Evolutionary conservation across 768 basidiomycete genomes (phyloP).

Genomic region (Leccinum subtestaceum): DNA sequence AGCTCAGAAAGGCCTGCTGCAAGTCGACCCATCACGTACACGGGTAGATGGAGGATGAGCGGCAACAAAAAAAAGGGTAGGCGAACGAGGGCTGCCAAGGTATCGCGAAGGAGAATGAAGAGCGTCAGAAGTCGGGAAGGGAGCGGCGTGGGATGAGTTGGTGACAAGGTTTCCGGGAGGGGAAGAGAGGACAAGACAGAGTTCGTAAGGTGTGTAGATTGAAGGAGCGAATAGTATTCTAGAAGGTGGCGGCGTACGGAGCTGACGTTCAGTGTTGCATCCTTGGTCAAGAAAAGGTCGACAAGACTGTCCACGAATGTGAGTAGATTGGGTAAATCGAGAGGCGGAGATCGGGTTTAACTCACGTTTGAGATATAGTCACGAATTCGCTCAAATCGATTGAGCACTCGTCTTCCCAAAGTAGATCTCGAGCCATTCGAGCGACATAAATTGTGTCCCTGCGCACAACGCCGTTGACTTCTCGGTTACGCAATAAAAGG

Average conservation of each 20-base stretch:
- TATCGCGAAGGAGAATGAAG: constrained; percentile 73
- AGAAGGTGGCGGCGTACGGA: constrained; percentile 68
- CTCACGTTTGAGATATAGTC: constrained; percentile 86
- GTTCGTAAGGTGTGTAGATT: constrained; percentile 81
- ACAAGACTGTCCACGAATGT: constrained; percentile 59
- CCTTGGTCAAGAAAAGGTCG: constrained; percentile 77
- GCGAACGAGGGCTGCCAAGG: constrained; percentile 62
- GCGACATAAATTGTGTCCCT: constrained; percentile 92
- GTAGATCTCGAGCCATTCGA: constrained; percentile 86
- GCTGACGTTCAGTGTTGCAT: constrained; percentile 57
- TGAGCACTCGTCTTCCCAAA: constrained; percentile 83
- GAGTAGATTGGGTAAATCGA: constrained; percentile 18
- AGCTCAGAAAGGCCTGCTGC: constrained; percentile 75
- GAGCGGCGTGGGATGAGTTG: constrained; percentile 61
- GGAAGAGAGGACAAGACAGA: constrained; percentile 80
- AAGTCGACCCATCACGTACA: constrained; percentile 76
- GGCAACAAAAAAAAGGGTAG: constrained; percentile 91
- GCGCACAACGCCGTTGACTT: constrained; percentile 20
- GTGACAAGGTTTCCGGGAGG: constrained; percentile 81
- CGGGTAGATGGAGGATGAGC: constrained; percentile 77
- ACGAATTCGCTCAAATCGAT: constrained; percentile 83
- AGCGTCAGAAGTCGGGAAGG: constrained; percentile 85
- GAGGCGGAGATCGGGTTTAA: constrained; percentile 24
- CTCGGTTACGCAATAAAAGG: constrained; percentile 10
- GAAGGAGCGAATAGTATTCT: constrained; percentile 84